A percentile compares a stretch with the other conserved stretches of the same genome.
Conservation (phyloP, 495 filamentous ascomycete genomes). For the Penicillium lagena region DNA sequence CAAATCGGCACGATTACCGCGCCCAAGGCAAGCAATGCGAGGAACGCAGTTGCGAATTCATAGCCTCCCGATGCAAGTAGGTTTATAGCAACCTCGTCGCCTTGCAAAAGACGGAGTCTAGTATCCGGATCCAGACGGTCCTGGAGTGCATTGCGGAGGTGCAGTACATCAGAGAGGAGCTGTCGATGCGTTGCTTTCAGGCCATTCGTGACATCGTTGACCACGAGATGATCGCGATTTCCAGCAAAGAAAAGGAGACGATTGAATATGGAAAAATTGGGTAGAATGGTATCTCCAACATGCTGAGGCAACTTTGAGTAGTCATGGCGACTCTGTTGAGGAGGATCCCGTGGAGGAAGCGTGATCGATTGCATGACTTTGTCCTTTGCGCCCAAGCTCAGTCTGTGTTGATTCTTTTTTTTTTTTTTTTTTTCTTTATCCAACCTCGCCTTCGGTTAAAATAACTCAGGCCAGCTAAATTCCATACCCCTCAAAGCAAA, state of each 20-base stretch:
- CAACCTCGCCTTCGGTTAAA: too few relatives aligned
- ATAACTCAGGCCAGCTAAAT: too few relatives aligned
- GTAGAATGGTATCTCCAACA: slow-evolving; percentile 13
- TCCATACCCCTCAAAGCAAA: too few relatives aligned
- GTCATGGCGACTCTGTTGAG: not conserved
- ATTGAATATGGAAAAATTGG: slow-evolving; percentile 8
- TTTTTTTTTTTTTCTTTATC: too few relatives aligned
- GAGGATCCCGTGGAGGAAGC: too few relatives aligned
- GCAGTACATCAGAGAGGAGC: slow-evolving; percentile 13
- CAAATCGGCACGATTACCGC: slow-evolving; percentile 32
- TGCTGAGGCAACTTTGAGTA: slow-evolving; percentile 16
- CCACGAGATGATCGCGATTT: slow-evolving; percentile 16
- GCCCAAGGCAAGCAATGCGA: slow-evolving; percentile 36
- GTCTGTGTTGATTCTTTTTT: too few relatives aligned
- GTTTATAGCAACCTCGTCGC: slow-evolving; percentile 39
- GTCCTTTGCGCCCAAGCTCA: too few relatives aligned
- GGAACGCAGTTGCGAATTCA: slow-evolving; percentile 39
- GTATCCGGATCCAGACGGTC: slow-evolving; percentile 3
- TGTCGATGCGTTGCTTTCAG: slow-evolving; percentile 24
- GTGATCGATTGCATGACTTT: too few relatives aligned
- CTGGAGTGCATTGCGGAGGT: slow-evolving; percentile 11
- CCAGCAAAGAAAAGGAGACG: slow-evolving; percentile 15
- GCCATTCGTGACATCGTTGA: slow-evolving; percentile 20
- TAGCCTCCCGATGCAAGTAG: slow-evolving; percentile 41
- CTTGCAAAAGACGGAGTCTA: slow-evolving; percentile 14